These are phyloP conservation scores for Nidula microcarpa DNA, from an alignment of 768 basidiomycete species.

Conservation along the genomic window DNA sequence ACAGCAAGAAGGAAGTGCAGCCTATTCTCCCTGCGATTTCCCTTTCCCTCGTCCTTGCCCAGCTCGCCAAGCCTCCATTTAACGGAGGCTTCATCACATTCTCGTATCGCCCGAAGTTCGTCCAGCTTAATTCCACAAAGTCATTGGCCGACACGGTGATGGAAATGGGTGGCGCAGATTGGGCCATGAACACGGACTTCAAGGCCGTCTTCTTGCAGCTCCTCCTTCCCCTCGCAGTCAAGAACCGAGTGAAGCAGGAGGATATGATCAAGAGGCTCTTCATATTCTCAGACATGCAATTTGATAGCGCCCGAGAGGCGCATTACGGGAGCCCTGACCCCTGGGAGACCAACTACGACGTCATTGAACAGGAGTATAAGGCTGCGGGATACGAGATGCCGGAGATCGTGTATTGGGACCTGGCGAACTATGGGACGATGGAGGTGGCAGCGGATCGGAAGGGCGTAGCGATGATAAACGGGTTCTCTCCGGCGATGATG, in stretches of 20 bases:
- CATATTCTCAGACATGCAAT: conserved; percentile 80
- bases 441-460: conserved; percentile 50
- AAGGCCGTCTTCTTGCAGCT: conserved; percentile 59
- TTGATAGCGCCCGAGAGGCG: conserved; percentile 32
- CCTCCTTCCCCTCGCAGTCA: conserved; percentile 56
- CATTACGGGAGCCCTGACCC: neutral
- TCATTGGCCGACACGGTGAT: conserved; percentile 33
- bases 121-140: conserved; percentile 40
- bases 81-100: conserved; percentile 68
- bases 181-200: conserved; percentile 63
- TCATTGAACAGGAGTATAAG: conserved; percentile 49
- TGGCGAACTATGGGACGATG: conserved; percentile 30
- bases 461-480: conserved; percentile 69
- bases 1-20: conserved; percentile 5
- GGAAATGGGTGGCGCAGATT: conserved; percentile 29
- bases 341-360: conserved; percentile 66
- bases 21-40: conserved; percentile 65
- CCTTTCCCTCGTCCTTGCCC: conserved; percentile 63
- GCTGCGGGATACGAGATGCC: conserved; percentile 70
- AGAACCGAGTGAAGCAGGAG: conserved; percentile 53
- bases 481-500: conserved; percentile 66
- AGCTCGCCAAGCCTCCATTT: conserved; percentile 63
- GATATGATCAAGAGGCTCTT: conserved; percentile 78
- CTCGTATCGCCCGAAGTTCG: conserved; percentile 44
- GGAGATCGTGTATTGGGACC: conserved; percentile 72